These are phyloP conservation scores for Phytophthora fragariae DNA, from an alignment of 352 stramenopile genomes.

Conservation along the genomic window DNA sequence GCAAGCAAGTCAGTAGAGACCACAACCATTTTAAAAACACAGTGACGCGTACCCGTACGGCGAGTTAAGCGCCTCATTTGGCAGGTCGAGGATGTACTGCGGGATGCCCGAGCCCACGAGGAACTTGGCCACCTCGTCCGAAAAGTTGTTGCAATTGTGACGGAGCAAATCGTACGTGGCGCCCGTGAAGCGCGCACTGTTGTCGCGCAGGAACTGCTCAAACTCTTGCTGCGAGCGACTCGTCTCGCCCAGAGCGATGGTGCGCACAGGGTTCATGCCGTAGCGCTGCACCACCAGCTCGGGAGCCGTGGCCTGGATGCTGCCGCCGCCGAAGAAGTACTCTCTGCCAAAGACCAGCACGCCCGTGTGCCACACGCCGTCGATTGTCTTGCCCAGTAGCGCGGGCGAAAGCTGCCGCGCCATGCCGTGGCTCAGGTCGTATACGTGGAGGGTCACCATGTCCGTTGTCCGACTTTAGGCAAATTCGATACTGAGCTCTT, in stretches of 20 bases:
- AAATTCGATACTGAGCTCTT: conserved; percentile 25
- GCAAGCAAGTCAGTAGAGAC: conserved; percentile 9
- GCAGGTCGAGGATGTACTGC: conserved; percentile 90
- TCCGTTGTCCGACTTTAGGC: not conserved
- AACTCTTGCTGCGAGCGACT: conserved; percentile 73
- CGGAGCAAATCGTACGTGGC: conserved; percentile 94
- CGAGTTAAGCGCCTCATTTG: conserved; percentile 87
- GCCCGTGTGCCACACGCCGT: conserved; percentile 94
- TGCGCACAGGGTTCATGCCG: conserved; percentile 89
- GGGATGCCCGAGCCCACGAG: conserved; percentile 90
- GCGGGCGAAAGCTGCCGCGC: conserved; percentile 86
- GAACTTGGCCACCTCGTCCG: conserved; percentile 91
- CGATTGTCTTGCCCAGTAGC: conserved; percentile 93
- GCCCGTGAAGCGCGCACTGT: conserved; percentile 85
- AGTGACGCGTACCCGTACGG: conserved; percentile 81
- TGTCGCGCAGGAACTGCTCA: conserved; percentile 83
- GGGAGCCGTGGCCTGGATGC: conserved; percentile 87
- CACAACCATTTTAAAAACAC: not conserved
- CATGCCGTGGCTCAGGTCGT: conserved; percentile 96
- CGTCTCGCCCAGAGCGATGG: conserved; percentile 85
- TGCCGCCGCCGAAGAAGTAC: conserved; percentile 96
- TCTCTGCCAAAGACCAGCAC: conserved; percentile 86
- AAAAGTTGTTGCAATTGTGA: conserved; percentile 99
- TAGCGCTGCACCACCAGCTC: conserved; percentile 79
- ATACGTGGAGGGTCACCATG: conserved; percentile 93